Base-by-base conservation (phyloP, 805 yeast species). In the Yamadazyma akitaensis region DNA sequence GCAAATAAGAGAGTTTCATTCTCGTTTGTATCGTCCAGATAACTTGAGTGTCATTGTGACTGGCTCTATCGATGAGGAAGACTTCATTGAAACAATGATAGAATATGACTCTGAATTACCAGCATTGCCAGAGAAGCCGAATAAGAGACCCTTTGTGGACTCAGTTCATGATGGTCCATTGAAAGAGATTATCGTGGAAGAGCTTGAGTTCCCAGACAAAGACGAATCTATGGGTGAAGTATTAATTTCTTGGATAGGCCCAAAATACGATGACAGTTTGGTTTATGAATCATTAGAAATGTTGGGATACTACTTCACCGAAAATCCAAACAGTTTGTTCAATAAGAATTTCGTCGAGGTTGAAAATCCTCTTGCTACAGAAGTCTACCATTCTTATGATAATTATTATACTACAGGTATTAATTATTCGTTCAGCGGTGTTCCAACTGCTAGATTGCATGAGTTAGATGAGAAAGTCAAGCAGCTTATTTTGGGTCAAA, bases 191-290 rank as follows among this genome's bases (percentile, higher is more conserved):
- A 59, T 73, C 5, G 65, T 76, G 11, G 73, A 77, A 33, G 73
- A 70, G 3, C 77, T 90, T 21, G 84, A 81, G 48, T 94, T 94
- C 58, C 96, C 98, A 2, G 98, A 94, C 57, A 76, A 80, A 48
- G 96, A 89, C 59, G 97, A 90, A 64, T 73, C 86, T 11, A 79
- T 82, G 64, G 96, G 96, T 32, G 94, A 88, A 56, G 58, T 88
- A 1, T 58, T 76, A 14, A 65, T 94, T 21, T 71, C 86, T 2
- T 91, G 96, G 92, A 74, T 88, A 42, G 97, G 97, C 7, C 96
- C 96, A 8, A 67, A 72, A 12, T 77, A 76, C 33, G 59, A 64
- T 9, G 79, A 84, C 36, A 60, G 71, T 12, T 59, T 81, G 17
- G 68, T 68, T 6, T 82, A 80, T 59, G 72, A 83, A 35, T 97